Evolutionary conservation across 2,329 filamentous ascomycete genomes (phyloP), one percentile per base, ranked within the genome.

Genomic region (Aspergillus sp.): DNA sequence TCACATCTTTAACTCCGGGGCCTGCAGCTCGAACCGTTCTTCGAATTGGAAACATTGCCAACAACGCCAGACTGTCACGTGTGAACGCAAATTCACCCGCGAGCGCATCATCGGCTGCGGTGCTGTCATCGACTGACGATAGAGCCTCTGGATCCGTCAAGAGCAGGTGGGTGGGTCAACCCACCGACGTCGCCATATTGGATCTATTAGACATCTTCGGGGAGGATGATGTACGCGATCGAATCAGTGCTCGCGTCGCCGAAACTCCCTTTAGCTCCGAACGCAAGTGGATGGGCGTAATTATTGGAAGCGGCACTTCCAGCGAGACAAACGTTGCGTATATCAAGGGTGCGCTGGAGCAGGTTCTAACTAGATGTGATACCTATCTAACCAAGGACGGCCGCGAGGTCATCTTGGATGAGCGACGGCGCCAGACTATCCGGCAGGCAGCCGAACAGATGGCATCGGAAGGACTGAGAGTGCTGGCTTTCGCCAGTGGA

Each of bases 231-330:
- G 87, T 96, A 50, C 88, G 96, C 62, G 90, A 95, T 51, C 89
- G 90, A 10, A 86, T 96, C 56, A 92, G 92, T n/a, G 84, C 85
- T 32, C 90, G 94, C 52, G 85, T 90, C 32, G 87, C 87, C 49
- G 95, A 99, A 75, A 93, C 91, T 0, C 93, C 95, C 0, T 99
- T 99, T 76, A 98, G 94, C 73, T 99, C 95, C 1, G 92, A 96
- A 73, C 86, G 94, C 58, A 99, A 99, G 77, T 99, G 94, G 94
- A 99, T 99, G 96, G 96, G 96, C 36, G 93, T 97, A 29, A 90
- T 92, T 2, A 90, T 97, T 66, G 87, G 87, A 31, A 78, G 76
- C 62, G 76, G 78, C 32, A 77, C 74, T 58, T 71, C 78, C 49
- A 80, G 82, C 22, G 82, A 86, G 52, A 81, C 81, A 42, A 87